Evolutionary conservation across 2,329 filamentous ascomycete species (phyloP).

Genomic region (Monosporascus sp.): DNA sequence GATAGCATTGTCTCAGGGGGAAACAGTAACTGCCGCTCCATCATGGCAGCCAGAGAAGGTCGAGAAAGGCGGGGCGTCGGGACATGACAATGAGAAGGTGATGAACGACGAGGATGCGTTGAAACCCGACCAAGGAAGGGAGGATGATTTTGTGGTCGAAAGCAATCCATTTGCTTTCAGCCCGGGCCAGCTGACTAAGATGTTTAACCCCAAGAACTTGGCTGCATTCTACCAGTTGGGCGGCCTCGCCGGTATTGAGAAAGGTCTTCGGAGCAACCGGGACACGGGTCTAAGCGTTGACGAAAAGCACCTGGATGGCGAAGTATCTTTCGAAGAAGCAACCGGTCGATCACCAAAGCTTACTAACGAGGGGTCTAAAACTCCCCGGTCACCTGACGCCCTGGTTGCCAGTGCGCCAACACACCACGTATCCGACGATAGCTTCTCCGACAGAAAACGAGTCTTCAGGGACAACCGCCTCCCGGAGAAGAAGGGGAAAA

Average conservation of each 20-base stretch:
- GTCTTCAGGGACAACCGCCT: slow-evolving; percentile 68
- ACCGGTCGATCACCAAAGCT: slow-evolving; percentile 35
- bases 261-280: slow-evolving; percentile 68
- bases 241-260: slow-evolving; percentile 71
- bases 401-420: slow-evolving; percentile 11
- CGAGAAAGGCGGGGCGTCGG: slow-evolving; percentile 25
- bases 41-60: slow-evolving; percentile 39
- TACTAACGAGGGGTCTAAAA: slow-evolving; percentile 25
- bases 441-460: slow-evolving; percentile 60
- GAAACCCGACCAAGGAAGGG: slow-evolving; percentile 68
- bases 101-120: slow-evolving; percentile 64
- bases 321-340: slow-evolving; percentile 68
- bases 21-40: slow-evolving; percentile 52
- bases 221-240: slow-evolving; percentile 76
- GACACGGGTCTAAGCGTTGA: slow-evolving; percentile 71
- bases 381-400: slow-evolving; percentile 14
- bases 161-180: slow-evolving; percentile 83
- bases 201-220: slow-evolving; percentile 84
- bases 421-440: slow-evolving; percentile 18
- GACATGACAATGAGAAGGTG: slow-evolving; percentile 45
- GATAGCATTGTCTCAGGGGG: slow-evolving; percentile 51
- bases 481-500: slow-evolving; percentile 70
- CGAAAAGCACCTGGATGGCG: slow-evolving; percentile 60
- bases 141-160: slow-evolving; percentile 68
- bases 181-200: slow-evolving; percentile 77